Evolutionary conservation across 306 rosid species (phyloP).

Genomic region (Begonia fuchsioides): DNA sequence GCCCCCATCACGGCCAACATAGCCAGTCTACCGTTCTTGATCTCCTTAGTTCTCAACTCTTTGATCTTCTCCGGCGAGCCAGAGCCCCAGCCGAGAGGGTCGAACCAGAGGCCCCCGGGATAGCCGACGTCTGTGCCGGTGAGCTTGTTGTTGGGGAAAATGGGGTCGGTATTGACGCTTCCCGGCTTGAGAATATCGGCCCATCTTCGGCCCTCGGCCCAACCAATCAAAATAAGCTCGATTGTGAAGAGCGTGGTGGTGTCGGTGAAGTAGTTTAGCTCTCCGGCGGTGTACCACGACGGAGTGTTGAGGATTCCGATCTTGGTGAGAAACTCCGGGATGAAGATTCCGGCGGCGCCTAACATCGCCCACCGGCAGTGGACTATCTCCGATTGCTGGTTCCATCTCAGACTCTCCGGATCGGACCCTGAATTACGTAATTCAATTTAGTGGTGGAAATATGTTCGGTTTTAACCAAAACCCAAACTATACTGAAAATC

Average conservation of each 20-base stretch:
- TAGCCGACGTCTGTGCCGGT: no score
- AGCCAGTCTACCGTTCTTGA: constrained; percentile 58
- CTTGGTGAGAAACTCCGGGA: constrained; percentile 60
- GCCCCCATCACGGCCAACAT: constrained; percentile 80
- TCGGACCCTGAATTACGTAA: constrained; percentile 39
- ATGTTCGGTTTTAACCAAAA: no score
- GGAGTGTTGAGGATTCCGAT: constrained; percentile 56
- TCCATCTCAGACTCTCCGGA: constrained; percentile 62
- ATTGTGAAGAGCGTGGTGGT: no score
- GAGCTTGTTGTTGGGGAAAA: no score
- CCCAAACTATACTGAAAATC: no score
- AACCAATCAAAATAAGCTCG: no score
- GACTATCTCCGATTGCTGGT: constrained; percentile 44
- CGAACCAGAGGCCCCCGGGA: constrained; percentile 67
- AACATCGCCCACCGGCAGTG: constrained; percentile 82
- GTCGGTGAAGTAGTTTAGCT: no score
- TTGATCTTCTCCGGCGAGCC: no score
- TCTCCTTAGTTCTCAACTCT: constrained; percentile 67
- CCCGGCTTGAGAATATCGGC: no score
- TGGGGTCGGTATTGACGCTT: no score
- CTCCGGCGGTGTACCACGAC: constrained; percentile 62
- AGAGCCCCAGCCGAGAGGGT: constrained; percentile 61
- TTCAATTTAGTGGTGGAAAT: no score
- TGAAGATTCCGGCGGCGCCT: constrained; percentile 70
- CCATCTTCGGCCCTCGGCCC: no score